Evolutionary conservation across 2,329 filamentous ascomycete species (phyloP).

Genomic region (Diplodia seriata): DNA sequence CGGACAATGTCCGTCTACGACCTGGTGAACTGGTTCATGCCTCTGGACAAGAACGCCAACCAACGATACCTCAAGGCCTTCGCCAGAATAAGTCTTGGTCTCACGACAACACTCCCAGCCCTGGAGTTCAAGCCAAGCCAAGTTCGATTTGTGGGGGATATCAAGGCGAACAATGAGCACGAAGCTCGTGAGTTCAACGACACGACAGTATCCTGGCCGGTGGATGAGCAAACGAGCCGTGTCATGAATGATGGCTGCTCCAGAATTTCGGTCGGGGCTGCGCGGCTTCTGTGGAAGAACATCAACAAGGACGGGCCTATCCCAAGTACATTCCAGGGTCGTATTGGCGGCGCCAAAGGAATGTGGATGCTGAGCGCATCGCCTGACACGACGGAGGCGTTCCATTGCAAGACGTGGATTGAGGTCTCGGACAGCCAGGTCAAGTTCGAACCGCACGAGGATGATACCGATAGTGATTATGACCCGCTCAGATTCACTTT

Average conservation of each 20-base stretch:
- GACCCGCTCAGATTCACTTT: slow-evolving; percentile 65
- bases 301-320: slow-evolving; percentile 60
- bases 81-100: slow-evolving; percentile 51
- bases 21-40: slow-evolving; percentile 52
- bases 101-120: slow-evolving; percentile 51
- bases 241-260: slow-evolving; percentile 66
- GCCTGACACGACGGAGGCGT: slow-evolving; percentile 50
- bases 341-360: slow-evolving; percentile 76
- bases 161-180: slow-evolving; percentile 40
- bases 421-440: slow-evolving; percentile 69
- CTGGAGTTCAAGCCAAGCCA: slow-evolving; percentile 48
- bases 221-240: slow-evolving; percentile 17
- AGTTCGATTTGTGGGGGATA: slow-evolving; percentile 44
- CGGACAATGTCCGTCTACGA: slow-evolving; percentile 36
- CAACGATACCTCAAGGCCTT: slow-evolving; percentile 52
- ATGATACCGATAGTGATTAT: slow-evolving; percentile 41
- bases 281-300: slow-evolving; percentile 57
- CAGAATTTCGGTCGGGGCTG: slow-evolving; percentile 67
- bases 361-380: slow-evolving; percentile 71
- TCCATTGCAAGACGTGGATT: slow-evolving; percentile 65
- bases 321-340: slow-evolving; percentile 71
- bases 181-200: slow-evolving; percentile 51
- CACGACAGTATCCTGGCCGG: slow-evolving; percentile 37
- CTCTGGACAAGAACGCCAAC: slow-evolving; percentile 44
- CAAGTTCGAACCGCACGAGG: slow-evolving; percentile 64